phyloP scores from a whole-genome alignment of 192 early-diverging fungal genomes.

The Coemansia sp. region DNA sequence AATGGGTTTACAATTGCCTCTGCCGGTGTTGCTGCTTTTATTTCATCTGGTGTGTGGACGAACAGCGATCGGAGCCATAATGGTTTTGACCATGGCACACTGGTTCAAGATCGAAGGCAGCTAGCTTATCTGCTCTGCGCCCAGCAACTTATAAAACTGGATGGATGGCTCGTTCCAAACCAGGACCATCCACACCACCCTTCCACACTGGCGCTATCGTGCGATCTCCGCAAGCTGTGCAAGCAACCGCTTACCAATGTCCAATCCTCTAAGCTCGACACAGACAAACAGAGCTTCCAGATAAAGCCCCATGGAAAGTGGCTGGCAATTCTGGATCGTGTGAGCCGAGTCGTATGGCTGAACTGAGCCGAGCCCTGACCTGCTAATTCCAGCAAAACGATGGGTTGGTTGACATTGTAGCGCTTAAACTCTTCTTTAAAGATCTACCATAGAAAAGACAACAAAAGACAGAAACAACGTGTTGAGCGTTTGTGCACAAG shows the following conservation, averaged over 20 bases:
- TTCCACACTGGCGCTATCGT: conserved; percentile 62
- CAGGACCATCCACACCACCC: conserved; percentile 82
- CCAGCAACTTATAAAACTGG: conserved; percentile 71
- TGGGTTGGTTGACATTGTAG: no score
- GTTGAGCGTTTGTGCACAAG: neutral
- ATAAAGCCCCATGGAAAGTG: conserved; percentile 60
- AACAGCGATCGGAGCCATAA: conserved; percentile 12
- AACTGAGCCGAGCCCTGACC: neutral
- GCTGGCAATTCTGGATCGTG: neutral
- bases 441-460: no score
- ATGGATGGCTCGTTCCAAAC: conserved; percentile 84
- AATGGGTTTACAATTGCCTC: neutral
- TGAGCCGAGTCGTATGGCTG: neutral
- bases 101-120: neutral
- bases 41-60: conserved; percentile 19
- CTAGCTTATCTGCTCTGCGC: conserved; percentile 58
- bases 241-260: conserved; percentile 70
- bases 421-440: no score
- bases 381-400: no score
- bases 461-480: neutral
- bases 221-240: conserved; percentile 67
- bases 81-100: conserved; percentile 6
- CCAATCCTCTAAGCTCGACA: conserved; percentile 60
- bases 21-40: neutral
- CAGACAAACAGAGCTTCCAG: conserved; percentile 82